phyloP scores from a whole-genome alignment of 202 grass and related monocot species.

The Elaeis oleifera region DNA sequence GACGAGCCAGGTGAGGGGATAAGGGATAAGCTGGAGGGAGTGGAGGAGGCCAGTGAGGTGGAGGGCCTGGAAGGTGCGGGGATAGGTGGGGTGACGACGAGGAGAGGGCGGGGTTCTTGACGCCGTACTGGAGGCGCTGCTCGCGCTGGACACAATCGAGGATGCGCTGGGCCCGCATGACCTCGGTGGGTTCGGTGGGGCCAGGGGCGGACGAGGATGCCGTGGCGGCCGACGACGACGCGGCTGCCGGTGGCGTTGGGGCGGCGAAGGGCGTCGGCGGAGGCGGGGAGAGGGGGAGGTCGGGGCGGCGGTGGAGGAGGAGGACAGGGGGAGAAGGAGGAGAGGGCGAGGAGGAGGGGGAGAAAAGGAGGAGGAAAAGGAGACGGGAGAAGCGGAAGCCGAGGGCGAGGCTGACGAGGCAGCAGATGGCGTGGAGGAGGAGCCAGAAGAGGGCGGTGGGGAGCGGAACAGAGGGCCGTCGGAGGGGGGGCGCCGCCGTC shows the following conservation, averaged over 20 bases:
- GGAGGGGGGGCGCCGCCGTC: neutral
- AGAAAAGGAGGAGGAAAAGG: slow-evolving; percentile 15
- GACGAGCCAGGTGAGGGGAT: slow-evolving; percentile 80
- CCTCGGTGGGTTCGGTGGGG: slow-evolving; percentile 77
- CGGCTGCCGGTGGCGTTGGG: slow-evolving; percentile 39
- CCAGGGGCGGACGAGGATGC: slow-evolving; percentile 86
- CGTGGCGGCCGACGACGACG: slow-evolving; percentile 75
- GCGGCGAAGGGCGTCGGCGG: slow-evolving; percentile 10
- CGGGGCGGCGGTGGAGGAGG: slow-evolving; percentile 43
- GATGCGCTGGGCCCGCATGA: slow-evolving; percentile 72
- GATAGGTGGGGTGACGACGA: slow-evolving; percentile 71
- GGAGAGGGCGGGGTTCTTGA: slow-evolving; percentile 53
- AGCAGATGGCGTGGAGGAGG: slow-evolving; percentile 23
- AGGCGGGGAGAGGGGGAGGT: slow-evolving; percentile 20
- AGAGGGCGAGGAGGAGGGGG: neutral
- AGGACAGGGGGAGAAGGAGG: neutral
- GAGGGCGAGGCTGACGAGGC: slow-evolving; percentile 7
- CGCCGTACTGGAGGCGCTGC: slow-evolving; percentile 74
- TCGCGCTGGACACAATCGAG: slow-evolving; percentile 84
- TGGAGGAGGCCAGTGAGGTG: slow-evolving; percentile 80
- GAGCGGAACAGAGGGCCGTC: neutral
- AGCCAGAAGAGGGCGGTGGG: slow-evolving; percentile 12
- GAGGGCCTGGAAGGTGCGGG: slow-evolving; percentile 73
- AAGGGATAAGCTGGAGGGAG: slow-evolving; percentile 64
- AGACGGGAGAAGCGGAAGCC: slow-evolving; percentile 17